Conservation (phyloP, 2,329 filamentous ascomycete species). For the Stachybotrys elegans region DNA sequence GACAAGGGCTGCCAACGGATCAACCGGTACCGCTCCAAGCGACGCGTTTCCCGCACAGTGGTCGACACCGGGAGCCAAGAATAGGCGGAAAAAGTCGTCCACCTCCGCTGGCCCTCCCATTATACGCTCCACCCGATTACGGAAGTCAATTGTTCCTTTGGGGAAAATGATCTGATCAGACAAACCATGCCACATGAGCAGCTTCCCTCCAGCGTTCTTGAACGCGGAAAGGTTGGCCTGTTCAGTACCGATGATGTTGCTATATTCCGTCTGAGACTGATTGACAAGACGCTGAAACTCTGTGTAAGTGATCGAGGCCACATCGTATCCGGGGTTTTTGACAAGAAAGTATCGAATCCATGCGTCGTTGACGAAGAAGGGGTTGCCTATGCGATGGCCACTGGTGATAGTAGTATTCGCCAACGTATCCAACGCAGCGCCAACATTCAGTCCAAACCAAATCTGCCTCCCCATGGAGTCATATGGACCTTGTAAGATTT, state of each 20-base stretch:
- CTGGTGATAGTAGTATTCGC: background rate
- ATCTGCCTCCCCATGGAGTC: background rate
- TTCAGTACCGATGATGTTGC: slow-evolving; percentile 6
- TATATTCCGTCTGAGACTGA: background rate
- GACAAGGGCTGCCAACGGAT: background rate
- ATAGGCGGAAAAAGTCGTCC: background rate
- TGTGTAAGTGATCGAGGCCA: slow-evolving; percentile 6
- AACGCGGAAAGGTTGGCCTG: background rate
- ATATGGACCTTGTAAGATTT: background rate
- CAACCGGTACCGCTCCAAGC: background rate
- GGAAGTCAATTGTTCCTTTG: slow-evolving; percentile 6
- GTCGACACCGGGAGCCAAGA: background rate
- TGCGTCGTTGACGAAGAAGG: too few species aligned
- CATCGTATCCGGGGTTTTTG: slow-evolving; percentile 19
- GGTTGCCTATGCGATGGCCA: too few species aligned
- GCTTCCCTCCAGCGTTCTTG: background rate
- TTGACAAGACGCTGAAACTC: background rate
- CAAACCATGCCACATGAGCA: background rate
- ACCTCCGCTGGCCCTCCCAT: background rate
- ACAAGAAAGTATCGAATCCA: slow-evolving; percentile 21
- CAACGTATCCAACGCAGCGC: slow-evolving; percentile 9
- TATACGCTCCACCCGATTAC: slow-evolving; percentile 11
- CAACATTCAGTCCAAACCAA: slow-evolving; percentile 1
- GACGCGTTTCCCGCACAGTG: background rate
- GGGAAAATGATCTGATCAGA: background rate